Base-by-base conservation (phyloP, 768 basidiomycete species). In the Galerina sulciceps region DNA sequence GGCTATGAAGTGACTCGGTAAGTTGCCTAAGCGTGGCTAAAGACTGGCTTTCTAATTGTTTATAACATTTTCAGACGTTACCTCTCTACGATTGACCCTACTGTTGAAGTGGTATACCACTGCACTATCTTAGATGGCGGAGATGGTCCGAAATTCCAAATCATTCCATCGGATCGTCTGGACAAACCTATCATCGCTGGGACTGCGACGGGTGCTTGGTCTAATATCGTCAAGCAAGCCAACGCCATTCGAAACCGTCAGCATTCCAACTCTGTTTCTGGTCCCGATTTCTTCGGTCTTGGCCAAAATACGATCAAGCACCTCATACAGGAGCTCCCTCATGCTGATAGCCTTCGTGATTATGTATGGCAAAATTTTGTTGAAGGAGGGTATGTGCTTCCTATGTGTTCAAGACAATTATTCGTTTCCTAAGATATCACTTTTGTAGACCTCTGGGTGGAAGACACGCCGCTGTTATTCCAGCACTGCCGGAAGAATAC, bases 131-230 rank as follows among this genome's bases (percentile, higher is more conserved):
- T 92, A 44, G 91, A 93, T 64, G 90, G 91, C 26, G 90, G 90
- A 10, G 91, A 91, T 70, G 90, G 88, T 0, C 91, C 91, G 49
- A 93, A 91, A 68, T 94, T 94, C 72, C 87, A 92, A 71, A 91
- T 94, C 64, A 82, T 89, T 51, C 87, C 90, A 15, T 81, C 84
- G 4, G 92, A 94, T 68, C 80, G 81, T 18, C 84, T 86, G 2
- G 88, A 86, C 64, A 82, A 85, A 46, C 84, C 89, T 41, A 84
- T 93, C 65, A 86, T 89, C 48, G 91, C 92, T 1, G 90, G 90
- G n/a, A 93, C 92, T 1, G 91, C 92, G 34, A 94, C 92, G 0
- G 93, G 92, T 34, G 91, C 91, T 46, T 94, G 92, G 92, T 87
- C 89, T 4, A 85, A 80, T 64, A 90, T 94, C 62, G 91, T 94